phyloP scores from a whole-genome alignment of 2,329 filamentous ascomycete genomes.

The Dactylonectria macrodidyma region DNA sequence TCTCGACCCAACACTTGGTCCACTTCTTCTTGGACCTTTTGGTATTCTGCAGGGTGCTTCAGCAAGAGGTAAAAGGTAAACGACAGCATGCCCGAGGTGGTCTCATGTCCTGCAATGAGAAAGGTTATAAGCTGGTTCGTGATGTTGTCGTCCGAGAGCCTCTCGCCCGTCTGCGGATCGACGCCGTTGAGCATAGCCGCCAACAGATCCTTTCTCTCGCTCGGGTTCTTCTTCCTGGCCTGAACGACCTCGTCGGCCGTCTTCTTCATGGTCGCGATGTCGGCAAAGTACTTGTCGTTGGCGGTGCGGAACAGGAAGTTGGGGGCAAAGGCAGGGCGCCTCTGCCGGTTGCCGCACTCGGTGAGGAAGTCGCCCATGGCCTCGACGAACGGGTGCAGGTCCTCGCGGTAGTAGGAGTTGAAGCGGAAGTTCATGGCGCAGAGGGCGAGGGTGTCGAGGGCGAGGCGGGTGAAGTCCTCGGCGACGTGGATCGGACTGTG shows the following conservation, averaged over 20 bases:
- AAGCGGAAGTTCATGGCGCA: slow-evolving; percentile 82
- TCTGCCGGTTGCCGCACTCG: slow-evolving; percentile 67
- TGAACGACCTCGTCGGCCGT: slow-evolving; percentile 74
- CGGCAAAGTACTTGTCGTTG: slow-evolving; percentile 65
- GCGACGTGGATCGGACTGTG: slow-evolving; percentile 70
- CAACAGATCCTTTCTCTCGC: slow-evolving; percentile 75
- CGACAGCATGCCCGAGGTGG: slow-evolving; percentile 76
- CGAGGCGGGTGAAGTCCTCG: slow-evolving; percentile 80
- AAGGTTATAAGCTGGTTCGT: slow-evolving; percentile 82
- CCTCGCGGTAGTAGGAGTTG: slow-evolving; percentile 80
- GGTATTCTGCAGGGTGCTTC: slow-evolving; percentile 72
- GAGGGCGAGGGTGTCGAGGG: slow-evolving; percentile 80
- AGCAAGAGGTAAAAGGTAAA: slow-evolving; percentile 77
- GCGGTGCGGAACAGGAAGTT: slow-evolving; percentile 63
- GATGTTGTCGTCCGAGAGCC: slow-evolving; percentile 74
- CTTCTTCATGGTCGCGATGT: slow-evolving; percentile 69
- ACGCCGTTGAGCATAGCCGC: slow-evolving; percentile 78
- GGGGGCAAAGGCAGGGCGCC: slow-evolving; percentile 62
- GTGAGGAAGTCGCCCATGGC: slow-evolving; percentile 76
- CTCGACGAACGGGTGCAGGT: slow-evolving; percentile 78
- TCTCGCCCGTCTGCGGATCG: slow-evolving; percentile 77
- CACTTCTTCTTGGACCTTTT: slow-evolving; percentile 77
- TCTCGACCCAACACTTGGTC: slow-evolving; percentile 74
- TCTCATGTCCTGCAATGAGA: slow-evolving; percentile 80
- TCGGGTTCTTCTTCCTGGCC: slow-evolving; percentile 68